phyloP scores from a whole-genome alignment of 75 land plant species.

The Pseudotsuga menziesii region DNA sequence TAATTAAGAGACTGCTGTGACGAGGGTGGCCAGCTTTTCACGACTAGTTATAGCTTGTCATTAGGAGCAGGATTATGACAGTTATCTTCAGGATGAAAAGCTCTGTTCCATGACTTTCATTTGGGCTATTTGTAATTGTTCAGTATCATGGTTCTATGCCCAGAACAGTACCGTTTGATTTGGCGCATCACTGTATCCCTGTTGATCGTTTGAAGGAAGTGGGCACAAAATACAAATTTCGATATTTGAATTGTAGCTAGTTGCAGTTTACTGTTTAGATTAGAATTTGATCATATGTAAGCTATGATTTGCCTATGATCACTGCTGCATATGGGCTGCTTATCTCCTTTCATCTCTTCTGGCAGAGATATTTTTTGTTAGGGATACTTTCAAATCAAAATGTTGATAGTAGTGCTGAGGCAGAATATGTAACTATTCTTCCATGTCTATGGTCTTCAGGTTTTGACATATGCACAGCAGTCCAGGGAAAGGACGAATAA shows the following conservation, averaged over 20 bases:
- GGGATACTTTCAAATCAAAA: not conserved
- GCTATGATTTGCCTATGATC: not conserved
- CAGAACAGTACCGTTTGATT: no score
- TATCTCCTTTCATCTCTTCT: not conserved
- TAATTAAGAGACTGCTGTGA: no score
- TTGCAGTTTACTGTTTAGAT: not conserved
- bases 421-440: not conserved
- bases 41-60: not conserved
- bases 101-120: not conserved
- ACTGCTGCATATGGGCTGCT: not conserved
- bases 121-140: not conserved
- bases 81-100: no score
- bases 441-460: slow-evolving; percentile 37
- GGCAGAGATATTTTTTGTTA: not conserved
- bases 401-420: not conserved
- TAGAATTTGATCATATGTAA: not conserved
- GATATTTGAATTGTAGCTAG: not conserved
- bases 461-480: slow-evolving; percentile 91
- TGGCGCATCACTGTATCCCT: no score
- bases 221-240: not conserved
- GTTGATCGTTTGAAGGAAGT: no score
- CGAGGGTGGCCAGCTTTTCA: not conserved
- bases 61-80: not conserved
- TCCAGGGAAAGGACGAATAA: slow-evolving; percentile 75
- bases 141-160: not conserved